These are phyloP conservation scores for slime mould (Dictyostelium discoideum) DNA, from an alignment of 78 protist genomes.

Conservation along the genomic window DNA sequence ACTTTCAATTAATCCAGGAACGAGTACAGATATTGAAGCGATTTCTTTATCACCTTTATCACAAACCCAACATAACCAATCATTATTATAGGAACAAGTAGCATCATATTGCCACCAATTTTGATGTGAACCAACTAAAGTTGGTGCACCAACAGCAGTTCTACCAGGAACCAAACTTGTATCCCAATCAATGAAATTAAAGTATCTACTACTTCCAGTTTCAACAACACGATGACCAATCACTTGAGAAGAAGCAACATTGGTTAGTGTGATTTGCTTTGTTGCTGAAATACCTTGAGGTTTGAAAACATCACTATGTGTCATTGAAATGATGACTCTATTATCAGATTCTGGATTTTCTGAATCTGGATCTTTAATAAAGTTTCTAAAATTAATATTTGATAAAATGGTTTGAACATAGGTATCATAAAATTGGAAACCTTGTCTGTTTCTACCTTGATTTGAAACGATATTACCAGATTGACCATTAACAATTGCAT, in stretches of 20 bases:
- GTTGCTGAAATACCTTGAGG: constrained; percentile 79
- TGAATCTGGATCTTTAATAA: background rate
- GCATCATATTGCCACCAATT: constrained; percentile 73
- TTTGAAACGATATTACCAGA: background rate
- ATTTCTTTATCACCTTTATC: background rate
- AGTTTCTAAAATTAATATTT: constrained; percentile 61
- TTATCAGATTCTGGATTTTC: constrained; percentile 21
- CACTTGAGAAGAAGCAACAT: background rate
- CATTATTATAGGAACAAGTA: constrained; percentile 1
- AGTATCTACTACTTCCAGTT: constrained; percentile 56
- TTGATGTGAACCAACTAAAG: constrained; percentile 38
- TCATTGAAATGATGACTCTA: constrained; percentile 73
- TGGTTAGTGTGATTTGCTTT: constrained; percentile 10
- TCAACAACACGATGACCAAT: constrained; percentile 44
- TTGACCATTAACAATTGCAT: constrained; percentile 70
- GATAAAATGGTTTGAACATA: constrained; percentile 65
- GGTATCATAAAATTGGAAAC: constrained; percentile 89
- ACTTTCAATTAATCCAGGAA: background rate
- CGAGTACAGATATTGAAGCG: background rate
- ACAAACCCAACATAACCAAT: constrained; percentile 36
- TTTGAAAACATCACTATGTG: constrained; percentile 69
- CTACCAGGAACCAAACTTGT: background rate
- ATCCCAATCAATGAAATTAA: constrained; percentile 72
- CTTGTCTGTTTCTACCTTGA: constrained; percentile 45
- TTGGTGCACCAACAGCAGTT: background rate